Percentiles rank a stretch among this genome's conserved stretches.
Evolutionary conservation across 805 yeast species (phyloP).

Genomic region (Metschnikowia amazonensis): DNA sequence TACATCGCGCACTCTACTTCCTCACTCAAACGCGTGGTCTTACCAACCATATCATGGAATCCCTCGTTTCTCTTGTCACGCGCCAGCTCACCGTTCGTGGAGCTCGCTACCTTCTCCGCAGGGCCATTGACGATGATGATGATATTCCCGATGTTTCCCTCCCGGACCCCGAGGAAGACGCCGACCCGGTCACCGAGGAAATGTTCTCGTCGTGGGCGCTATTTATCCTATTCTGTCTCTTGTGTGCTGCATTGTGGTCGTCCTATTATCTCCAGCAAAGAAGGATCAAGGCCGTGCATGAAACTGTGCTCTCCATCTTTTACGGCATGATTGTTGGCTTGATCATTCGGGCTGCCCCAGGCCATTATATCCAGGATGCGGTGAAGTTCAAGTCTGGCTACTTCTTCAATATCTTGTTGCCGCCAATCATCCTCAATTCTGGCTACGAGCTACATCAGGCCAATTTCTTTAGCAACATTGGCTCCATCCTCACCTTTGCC

Average conservation of each 20-base stretch:
- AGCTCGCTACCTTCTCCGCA: slow-evolving; percentile 22
- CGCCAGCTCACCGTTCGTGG: slow-evolving; percentile 9
- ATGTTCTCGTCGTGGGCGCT: slow-evolving; percentile 97
- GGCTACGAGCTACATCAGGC: slow-evolving; percentile 97
- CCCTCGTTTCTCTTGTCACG: slow-evolving; percentile 8
- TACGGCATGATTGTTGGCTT: slow-evolving; percentile 96
- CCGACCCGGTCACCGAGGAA: slow-evolving; percentile 89
- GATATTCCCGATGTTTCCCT: slow-evolving; percentile 38
- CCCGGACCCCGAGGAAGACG: slow-evolving; percentile 56
- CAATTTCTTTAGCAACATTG: slow-evolving; percentile 88
- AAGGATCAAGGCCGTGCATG: slow-evolving; percentile 93
- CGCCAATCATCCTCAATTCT: slow-evolving; percentile 93
- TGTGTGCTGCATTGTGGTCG: slow-evolving; percentile 91
- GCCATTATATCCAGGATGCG: slow-evolving; percentile 95
- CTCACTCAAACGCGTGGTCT: not conserved
- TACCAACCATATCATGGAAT: slow-evolving; percentile 7
- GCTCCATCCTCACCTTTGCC: slow-evolving; percentile 88
- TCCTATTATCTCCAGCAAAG: slow-evolving; percentile 88
- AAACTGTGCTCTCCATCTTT: slow-evolving; percentile 91
- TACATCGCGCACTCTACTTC: no score
- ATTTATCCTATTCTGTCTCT: slow-evolving; percentile 73
- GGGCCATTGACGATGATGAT: slow-evolving; percentile 29
- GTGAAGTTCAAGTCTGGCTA: slow-evolving; percentile 93
- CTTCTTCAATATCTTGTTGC: slow-evolving; percentile 88
- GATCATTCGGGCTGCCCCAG: slow-evolving; percentile 86